Conservation (phyloP, 306 rosid genomes). For the Cucumis melo region DNA sequence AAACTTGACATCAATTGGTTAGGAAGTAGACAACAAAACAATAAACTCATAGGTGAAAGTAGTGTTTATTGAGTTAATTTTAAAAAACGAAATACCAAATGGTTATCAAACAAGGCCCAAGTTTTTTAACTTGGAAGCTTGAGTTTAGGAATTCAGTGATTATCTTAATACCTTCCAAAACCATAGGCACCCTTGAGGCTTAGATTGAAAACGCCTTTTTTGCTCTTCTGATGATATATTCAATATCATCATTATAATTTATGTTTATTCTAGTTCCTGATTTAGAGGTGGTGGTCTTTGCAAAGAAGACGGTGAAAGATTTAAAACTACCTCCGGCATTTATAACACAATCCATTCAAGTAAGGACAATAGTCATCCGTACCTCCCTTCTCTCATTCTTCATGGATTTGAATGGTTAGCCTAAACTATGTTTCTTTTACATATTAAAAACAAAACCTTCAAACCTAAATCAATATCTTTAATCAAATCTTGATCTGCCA, state of each 20-base stretch:
- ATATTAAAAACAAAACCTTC: no score
- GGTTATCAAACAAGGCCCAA: no score
- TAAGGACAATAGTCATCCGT: constrained; percentile 10
- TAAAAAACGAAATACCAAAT: no score
- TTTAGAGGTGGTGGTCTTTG: constrained; percentile 62
- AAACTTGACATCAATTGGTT: no score
- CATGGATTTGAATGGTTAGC: constrained; percentile 1
- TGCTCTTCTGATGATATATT: not conserved
- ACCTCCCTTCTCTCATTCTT: not conserved
- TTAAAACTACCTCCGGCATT: constrained; percentile 72
- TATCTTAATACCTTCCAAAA: not conserved
- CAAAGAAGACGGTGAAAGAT: constrained; percentile 70
- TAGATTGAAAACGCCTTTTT: not conserved
- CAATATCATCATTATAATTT: not conserved
- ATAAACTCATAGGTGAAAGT: no score
- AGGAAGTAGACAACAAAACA: no score
- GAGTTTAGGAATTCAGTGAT: not conserved
- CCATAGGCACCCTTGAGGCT: not conserved
- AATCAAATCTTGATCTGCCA: not conserved
- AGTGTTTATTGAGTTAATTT: no score
- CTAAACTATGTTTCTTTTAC: not conserved
- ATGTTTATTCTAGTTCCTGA: constrained; percentile 42
- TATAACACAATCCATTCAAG: constrained; percentile 71
- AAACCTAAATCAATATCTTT: not conserved
- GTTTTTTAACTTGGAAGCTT: not conserved